Conservation (phyloP, 2,329 filamentous ascomycete species). For the Massarina eburnea region DNA sequence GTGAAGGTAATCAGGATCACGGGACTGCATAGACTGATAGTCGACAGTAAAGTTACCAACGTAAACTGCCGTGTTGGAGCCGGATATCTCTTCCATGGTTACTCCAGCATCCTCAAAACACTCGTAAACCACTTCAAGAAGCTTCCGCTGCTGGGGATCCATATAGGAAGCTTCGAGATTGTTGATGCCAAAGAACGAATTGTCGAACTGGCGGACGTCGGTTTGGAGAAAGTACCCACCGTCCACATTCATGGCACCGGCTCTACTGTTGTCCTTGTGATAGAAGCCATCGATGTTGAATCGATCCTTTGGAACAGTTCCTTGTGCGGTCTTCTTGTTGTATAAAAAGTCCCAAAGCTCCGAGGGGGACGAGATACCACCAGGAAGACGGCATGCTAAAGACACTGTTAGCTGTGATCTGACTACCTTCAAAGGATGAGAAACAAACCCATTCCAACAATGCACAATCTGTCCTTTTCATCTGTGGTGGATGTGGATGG, state of each 20-base stretch:
- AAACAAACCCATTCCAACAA: too few relatives aligned
- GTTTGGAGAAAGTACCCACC: constrained; percentile 33
- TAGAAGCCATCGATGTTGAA: constrained; percentile 40
- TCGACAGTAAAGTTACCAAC: constrained; percentile 23
- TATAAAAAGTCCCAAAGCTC: constrained; percentile 33
- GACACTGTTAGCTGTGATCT: too few relatives aligned
- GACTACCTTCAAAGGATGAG: too few relatives aligned
- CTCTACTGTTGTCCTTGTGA: constrained; percentile 18
- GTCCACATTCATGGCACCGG: constrained; percentile 26
- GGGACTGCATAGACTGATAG: constrained; percentile 12
- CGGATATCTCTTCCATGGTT: constrained; percentile 24
- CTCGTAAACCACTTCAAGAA: constrained; percentile 36
- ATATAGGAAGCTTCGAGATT: constrained; percentile 19
- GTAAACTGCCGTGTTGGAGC: constrained; percentile 23
- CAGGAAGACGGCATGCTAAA: too few relatives aligned
- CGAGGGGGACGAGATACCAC: too few relatives aligned
- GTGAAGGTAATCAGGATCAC: constrained; percentile 16
- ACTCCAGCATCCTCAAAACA: constrained; percentile 45
- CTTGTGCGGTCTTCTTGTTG: constrained; percentile 28
- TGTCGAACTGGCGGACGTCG: constrained; percentile 41
- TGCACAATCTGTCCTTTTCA: too few relatives aligned
- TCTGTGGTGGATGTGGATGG: too few relatives aligned
- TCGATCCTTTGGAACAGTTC: constrained; percentile 24
- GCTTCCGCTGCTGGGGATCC: constrained; percentile 32
- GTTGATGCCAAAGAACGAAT: constrained; percentile 31